These are phyloP conservation scores for Eucalyptus dawsonii DNA, from an alignment of 345 rosid genomes.

Conservation along the genomic window DNA sequence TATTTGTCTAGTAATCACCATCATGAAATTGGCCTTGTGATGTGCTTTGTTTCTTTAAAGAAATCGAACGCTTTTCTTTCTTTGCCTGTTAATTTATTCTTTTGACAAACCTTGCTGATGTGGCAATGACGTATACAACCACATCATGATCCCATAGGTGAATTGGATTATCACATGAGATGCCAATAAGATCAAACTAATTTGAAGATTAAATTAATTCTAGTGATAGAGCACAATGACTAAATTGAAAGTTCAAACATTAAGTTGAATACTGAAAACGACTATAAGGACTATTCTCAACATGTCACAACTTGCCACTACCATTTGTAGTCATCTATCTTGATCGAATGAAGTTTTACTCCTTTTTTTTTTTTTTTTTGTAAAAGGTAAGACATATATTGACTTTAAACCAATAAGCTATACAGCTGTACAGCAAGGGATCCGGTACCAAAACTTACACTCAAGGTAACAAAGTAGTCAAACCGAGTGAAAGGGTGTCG, in stretches of 20 bases:
- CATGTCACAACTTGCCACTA: not conserved
- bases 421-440: too few relatives aligned
- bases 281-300: not conserved
- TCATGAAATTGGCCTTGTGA: not conserved
- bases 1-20: not conserved
- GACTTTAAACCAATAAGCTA: too few relatives aligned
- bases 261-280: not conserved
- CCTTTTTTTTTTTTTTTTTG: too few relatives aligned
- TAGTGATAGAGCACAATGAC: not conserved
- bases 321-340: not conserved
- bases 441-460: rapidly evolving
- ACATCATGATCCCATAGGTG: not conserved
- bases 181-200: not conserved
- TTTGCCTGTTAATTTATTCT: too few relatives aligned
- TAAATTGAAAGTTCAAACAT: not conserved
- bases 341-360: not conserved
- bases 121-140: not conserved
- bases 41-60: too few relatives aligned
- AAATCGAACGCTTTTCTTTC: too few relatives aligned
- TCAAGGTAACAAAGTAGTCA: too few relatives aligned
- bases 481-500: too few relatives aligned
- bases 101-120: too few relatives aligned
- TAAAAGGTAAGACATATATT: too few relatives aligned
- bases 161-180: not conserved
- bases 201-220: not conserved